phyloP scores from a whole-genome alignment of 805 yeast species.

The Wickerhamiella azyma region DNA sequence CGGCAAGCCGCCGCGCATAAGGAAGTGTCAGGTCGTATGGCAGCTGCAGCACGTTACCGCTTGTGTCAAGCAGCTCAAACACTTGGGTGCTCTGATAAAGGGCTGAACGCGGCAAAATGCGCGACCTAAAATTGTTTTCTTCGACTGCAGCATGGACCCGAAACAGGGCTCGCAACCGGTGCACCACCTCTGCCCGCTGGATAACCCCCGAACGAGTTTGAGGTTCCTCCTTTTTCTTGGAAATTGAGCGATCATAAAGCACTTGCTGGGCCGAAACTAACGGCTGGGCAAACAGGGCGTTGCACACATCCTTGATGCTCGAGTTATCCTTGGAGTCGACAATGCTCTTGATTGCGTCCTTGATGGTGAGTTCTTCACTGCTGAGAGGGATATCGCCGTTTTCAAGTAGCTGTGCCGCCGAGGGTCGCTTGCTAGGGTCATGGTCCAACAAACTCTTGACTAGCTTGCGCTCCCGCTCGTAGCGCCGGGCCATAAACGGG shows the following conservation, averaged over 20 bases:
- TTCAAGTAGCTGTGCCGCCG: conserved; percentile 58
- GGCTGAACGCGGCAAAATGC: conserved; percentile 71
- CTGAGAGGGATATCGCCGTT: conserved; percentile 81
- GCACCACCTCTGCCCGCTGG: conserved; percentile 49
- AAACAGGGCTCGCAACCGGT: conserved; percentile 50
- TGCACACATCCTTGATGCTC: conserved; percentile 90
- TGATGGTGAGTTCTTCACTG: conserved; percentile 78
- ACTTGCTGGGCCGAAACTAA: conserved; percentile 74
- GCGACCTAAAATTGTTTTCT: conserved; percentile 41
- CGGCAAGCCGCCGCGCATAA: conserved; percentile 70
- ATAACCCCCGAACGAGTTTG: conserved; percentile 30
- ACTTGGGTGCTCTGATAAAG: conserved; percentile 51
- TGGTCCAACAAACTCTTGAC: conserved; percentile 60
- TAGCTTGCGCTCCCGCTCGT: conserved; percentile 49
- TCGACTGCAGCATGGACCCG: conserved; percentile 78
- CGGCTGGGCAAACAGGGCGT: conserved; percentile 72
- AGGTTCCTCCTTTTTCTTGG: background rate
- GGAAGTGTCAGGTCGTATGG: conserved; percentile 88
- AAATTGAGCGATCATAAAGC: conserved; percentile 43
- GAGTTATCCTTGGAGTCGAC: conserved; percentile 77
- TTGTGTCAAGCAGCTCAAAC: conserved; percentile 68
- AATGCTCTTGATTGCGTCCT: conserved; percentile 72
- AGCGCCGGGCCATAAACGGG: conserved; percentile 42
- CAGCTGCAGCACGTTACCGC: conserved; percentile 77
- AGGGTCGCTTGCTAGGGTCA: conserved; percentile 63